A percentile compares a stretch with the other conserved stretches of the same genome.
Conservation (phyloP, 305 asterid genomes). For the Fraxinus paxiana region DNA sequence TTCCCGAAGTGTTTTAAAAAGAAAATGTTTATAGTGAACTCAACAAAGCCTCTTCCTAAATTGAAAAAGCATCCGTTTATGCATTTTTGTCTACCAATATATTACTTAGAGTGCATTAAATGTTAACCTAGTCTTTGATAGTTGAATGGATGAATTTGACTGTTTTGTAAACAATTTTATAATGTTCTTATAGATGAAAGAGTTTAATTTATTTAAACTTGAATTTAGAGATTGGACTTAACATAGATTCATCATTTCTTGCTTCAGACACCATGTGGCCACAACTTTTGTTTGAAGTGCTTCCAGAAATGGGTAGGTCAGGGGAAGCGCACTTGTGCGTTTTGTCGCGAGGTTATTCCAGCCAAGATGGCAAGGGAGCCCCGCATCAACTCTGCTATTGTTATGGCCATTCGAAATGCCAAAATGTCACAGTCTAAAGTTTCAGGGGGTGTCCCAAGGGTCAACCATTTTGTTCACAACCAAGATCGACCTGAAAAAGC, state of each 20-base stretch:
- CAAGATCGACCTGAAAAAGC: slow-evolving; percentile 89
- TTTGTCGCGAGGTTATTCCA: slow-evolving; percentile 65
- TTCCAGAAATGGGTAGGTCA: slow-evolving; percentile 64
- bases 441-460: slow-evolving; percentile 50
- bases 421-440: slow-evolving; percentile 40
- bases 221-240: not conserved
- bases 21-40: not conserved
- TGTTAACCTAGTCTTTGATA: not conserved
- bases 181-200: not conserved
- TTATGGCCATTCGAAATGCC: slow-evolving; percentile 72
- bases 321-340: slow-evolving; percentile 61
- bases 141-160: not conserved
- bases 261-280: slow-evolving; percentile 90
- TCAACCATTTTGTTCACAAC: slow-evolving; percentile 56
- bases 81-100: not conserved
- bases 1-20: not conserved
- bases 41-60: not conserved
- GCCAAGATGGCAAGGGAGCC: slow-evolving; percentile 72
- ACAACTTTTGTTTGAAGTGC: slow-evolving; percentile 88
- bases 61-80: not conserved
- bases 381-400: slow-evolving; percentile 77
- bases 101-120: not conserved
- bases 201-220: not conserved
- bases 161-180: not conserved
- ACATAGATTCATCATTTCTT: slow-evolving; percentile 1